Base-by-base conservation (phyloP, 768 basidiomycete species). In the Hericium rajendrae region DNA sequence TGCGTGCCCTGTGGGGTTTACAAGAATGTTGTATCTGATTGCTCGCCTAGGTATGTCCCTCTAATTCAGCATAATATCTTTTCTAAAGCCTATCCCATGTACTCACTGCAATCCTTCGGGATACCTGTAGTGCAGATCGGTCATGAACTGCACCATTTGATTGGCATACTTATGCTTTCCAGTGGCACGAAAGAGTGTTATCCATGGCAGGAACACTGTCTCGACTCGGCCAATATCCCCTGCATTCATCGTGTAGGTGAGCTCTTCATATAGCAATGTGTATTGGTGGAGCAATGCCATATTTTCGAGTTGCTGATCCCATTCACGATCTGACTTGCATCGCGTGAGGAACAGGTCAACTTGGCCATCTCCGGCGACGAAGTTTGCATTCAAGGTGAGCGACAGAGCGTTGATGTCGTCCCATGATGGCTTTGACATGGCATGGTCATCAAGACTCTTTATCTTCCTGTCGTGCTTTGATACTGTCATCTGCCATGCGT, bases 1-100 rank as follows among this genome's bases (percentile, higher is more conserved):
- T 8, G 56, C 51, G 38, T 67, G 65, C 0, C 75, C 74, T 0
- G 67, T 74, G 0, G 71, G 75, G 56, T 77, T 78, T 4, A 66
- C 50, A 15, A 26, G 73, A 1, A 64, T 59, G 40, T 68, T 67
- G 40, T 59, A 59, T 0, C 59, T 60, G 13, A 71, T 59, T 0
- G 66, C 64, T 0, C 43, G 40, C 16, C 66, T 64, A 41, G 28
- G 28, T 32, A n/a, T n/a, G n/a, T n/a, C n/a, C n/a, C n/a, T n/a
- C n/a, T n/a, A n/a, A n/a, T n/a, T n/a, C n/a, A n/a, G n/a, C n/a
- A n/a, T n/a, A n/a, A n/a, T n/a, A n/a, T n/a, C n/a, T n/a, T n/a
- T n/a, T n/a, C n/a, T n/a, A n/a, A n/a, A n/a, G n/a, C n/a, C n/a
- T n/a, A n/a, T n/a, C n/a, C n/a, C n/a, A n/a, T n/a, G n/a, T n/a